Evolutionary conservation across 441 rosid species (phyloP).

Genomic region (Brassica hybrid): DNA sequence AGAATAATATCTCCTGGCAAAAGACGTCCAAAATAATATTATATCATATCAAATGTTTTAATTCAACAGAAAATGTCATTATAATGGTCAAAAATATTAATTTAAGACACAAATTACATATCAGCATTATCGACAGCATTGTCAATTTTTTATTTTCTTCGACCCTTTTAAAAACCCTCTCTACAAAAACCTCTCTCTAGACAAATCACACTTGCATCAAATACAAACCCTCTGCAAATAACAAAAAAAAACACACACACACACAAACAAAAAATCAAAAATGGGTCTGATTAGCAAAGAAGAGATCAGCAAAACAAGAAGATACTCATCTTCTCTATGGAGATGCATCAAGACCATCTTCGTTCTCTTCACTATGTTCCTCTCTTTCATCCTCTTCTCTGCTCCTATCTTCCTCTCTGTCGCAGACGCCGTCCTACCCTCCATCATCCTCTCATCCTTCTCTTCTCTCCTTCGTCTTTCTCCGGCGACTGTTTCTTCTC

Average conservation of each 20-base stretch:
- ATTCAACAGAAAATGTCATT: constrained; percentile 20
- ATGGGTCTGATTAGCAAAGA: constrained; percentile 68
- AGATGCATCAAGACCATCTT: constrained; percentile 78
- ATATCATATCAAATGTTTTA: neutral
- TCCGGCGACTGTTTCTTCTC: constrained; percentile 33
- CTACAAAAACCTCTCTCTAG: neutral
- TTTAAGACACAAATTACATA: constrained; percentile 24
- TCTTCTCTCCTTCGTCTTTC: constrained; percentile 46
- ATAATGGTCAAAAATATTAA: neutral
- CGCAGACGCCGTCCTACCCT: constrained; percentile 83
- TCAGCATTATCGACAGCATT: constrained; percentile 33
- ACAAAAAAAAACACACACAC: neutral
- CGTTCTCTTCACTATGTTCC: constrained; percentile 69
- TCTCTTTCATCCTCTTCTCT: constrained; percentile 80
- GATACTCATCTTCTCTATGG: constrained; percentile 41
- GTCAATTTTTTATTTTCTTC: constrained; percentile 27
- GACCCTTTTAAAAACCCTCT: constrained; percentile 31
- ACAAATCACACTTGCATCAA: constrained; percentile 25
- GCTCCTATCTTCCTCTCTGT: constrained; percentile 81
- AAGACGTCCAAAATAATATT: constrained; percentile 35
- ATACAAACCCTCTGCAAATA: constrained; percentile 32
- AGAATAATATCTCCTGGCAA: constrained; percentile 23
- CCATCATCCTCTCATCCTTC: constrained; percentile 83
- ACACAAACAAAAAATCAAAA: neutral
- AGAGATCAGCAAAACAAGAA: constrained; percentile 41